Conservation (phyloP, 305 asterid species). For the Coffea humblotiana region DNA sequence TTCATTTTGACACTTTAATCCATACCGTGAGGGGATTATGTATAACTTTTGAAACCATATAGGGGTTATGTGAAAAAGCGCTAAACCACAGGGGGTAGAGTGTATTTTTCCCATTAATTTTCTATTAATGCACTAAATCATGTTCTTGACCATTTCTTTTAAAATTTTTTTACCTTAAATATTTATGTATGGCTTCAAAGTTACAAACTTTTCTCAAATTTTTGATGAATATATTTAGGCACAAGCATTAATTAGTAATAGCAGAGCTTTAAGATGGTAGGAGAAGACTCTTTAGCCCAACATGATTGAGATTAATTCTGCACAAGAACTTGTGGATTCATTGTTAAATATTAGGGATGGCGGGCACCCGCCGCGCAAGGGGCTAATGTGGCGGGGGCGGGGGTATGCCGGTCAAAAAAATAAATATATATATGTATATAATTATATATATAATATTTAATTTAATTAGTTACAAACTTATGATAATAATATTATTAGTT, state of each 20-base stretch:
- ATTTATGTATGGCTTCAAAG: neutral
- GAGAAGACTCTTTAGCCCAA: conserved; percentile 75
- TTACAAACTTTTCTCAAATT: neutral
- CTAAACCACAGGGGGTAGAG: no score
- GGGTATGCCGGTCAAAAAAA: no score
- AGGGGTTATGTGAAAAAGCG: no score
- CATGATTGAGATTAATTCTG: conserved; percentile 77
- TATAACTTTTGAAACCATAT: no score
- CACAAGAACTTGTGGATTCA: conserved; percentile 57
- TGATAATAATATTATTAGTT: no score
- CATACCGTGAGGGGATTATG: no score
- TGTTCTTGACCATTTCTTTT: neutral
- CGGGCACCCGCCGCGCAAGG: no score
- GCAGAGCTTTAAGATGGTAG: conserved; percentile 77
- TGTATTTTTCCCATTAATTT: neutral
- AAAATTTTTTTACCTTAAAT: neutral
- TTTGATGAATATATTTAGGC: conserved; percentile 38
- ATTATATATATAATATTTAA: no score
- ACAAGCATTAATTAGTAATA: conserved; percentile 42
- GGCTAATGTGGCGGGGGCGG: no score
- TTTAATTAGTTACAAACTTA: no score
- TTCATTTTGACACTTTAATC: no score
- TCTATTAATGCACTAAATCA: conserved; percentile 38
- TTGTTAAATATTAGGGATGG: conserved; percentile 58
- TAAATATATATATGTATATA: no score